Conservation (phyloP, 2,329 filamentous ascomycete species). For the Macrophomina phaseolina region DNA sequence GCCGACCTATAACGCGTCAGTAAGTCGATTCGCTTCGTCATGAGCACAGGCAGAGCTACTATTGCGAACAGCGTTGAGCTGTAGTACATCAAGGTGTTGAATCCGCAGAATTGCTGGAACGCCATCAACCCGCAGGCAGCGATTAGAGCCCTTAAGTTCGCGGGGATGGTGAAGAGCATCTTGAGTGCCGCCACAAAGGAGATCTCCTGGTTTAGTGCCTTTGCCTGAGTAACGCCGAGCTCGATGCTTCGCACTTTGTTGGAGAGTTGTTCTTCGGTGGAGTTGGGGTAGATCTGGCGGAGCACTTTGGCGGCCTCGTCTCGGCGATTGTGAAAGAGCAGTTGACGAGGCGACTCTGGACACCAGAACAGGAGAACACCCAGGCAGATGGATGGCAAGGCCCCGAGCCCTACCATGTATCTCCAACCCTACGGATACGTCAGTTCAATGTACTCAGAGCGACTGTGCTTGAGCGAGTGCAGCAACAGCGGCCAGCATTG, state of each 20-base stretch:
- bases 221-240: conserved; percentile 42
- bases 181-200: conserved; percentile 34
- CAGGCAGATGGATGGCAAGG: conserved; percentile 44
- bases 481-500: too few relatives aligned
- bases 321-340: conserved; percentile 44
- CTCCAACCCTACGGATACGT: conserved; percentile 39
- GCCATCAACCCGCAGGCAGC: conserved; percentile 59
- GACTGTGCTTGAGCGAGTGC: too few relatives aligned
- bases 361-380: conserved; percentile 41
- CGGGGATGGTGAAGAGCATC: conserved; percentile 44
- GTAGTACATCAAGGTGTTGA: conserved; percentile 88
- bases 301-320: conserved; percentile 43
- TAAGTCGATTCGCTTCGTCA: too few relatives aligned
- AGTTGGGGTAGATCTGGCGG: conserved; percentile 41
- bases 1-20: conserved; percentile 53
- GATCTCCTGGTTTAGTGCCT: conserved; percentile 42
- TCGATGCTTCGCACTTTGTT: conserved; percentile 35
- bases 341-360: conserved; percentile 45
- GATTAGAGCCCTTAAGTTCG: conserved; percentile 46
- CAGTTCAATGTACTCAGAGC: conserved; percentile 35
- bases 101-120: conserved; percentile 55
- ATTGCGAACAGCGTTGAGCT: conserved; percentile 53
- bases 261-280: conserved; percentile 23
- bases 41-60: conserved; percentile 51
- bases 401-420: conserved; percentile 44